Conservation (phyloP, 2,329 filamentous ascomycete species). For the Metarhizium humberi region DNA sequence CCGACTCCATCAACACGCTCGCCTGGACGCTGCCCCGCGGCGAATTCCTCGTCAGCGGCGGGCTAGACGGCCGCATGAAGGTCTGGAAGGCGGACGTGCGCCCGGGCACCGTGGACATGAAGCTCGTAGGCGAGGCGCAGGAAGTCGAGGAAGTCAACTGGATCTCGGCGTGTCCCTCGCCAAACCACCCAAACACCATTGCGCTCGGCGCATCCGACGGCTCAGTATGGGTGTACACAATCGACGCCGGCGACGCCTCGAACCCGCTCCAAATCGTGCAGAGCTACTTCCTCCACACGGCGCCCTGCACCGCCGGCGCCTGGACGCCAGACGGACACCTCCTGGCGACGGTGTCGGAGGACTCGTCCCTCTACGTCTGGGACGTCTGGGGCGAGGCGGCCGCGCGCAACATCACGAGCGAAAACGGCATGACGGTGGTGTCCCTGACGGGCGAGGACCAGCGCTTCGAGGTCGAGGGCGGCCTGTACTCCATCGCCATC, state of each 20-base stretch:
- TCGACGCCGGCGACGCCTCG: slow-evolving; percentile 54
- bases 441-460: slow-evolving; percentile 73
- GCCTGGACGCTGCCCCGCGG: slow-evolving; percentile 76
- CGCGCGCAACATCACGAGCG: slow-evolving; percentile 38
- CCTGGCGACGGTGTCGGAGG: slow-evolving; percentile 81
- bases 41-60: slow-evolving; percentile 77
- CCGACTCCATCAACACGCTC: slow-evolving; percentile 81
- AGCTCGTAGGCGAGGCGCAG: slow-evolving; percentile 66
- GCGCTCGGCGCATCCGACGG: slow-evolving; percentile 86
- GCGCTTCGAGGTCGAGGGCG: slow-evolving; percentile 85
- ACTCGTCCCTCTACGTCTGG: slow-evolving; percentile 83
- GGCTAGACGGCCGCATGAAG: slow-evolving; percentile 75
- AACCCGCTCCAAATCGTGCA: slow-evolving; percentile 72
- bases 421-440: slow-evolving; percentile 58
- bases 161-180: slow-evolving; percentile 65
- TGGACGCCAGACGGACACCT: slow-evolving; percentile 86
- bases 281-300: slow-evolving; percentile 86
- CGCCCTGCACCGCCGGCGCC: slow-evolving; percentile 74
- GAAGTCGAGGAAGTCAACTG: slow-evolving; percentile 97
- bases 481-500: slow-evolving; percentile 79
- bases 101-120: slow-evolving; percentile 37
- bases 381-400: slow-evolving; percentile 79
- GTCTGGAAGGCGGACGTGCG: slow-evolving; percentile 50
- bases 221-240: slow-evolving; percentile 90
- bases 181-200: slow-evolving; percentile 66